Base-by-base conservation (phyloP, 257 asterid genomes). In the Solanum stenotomum region DNA sequence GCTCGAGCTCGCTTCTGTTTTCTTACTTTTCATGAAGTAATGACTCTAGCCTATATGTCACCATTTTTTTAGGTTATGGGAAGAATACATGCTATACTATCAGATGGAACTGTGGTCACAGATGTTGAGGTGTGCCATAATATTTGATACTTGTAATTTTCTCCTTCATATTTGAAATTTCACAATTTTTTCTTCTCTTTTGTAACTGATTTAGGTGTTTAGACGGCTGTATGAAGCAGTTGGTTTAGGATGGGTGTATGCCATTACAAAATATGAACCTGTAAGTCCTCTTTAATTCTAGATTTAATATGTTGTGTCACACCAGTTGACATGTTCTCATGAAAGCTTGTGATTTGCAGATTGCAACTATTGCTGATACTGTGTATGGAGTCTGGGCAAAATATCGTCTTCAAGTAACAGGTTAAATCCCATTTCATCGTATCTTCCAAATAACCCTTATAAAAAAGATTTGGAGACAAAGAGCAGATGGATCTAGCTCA, bases 171-270 rank as follows among this genome's bases (percentile, higher is more conserved):
- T 33, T 33, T 31, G 74, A 49, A 31, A 46, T 10, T 40, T 44
- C 18, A 18, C 56, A 29, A 70, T 29, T 29, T 29, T 29, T 7
- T 37, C 22, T 23, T 83, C 31, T 38, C 70, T 31, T n/a, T 59
- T 74, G 6, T 31, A 81, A 68, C 34, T 27, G 46, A 7, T 89
- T 91, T 93, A 95, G 98, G 99, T 93, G 85, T 96, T 96, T 90
- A 92, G 99, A 92, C 93, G 42, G 88, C 93, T 95, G 4, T 95
- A 96, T 83, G 99, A 96, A 90, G 97, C 91, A 42, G 98, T 95
- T 82, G 98, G 92, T 56, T 90, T 96, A 88, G 99, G 99, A 88
- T 96, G 99, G 98, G 95, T 96, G 23, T 96, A 95, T 27, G 98
- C 98, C 61, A 88, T 96, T 68, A 94, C 99, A 72, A 96, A 95